Evolutionary conservation across 805 yeast genomes (phyloP).

Genomic region (Candida vartiovaarae): DNA sequence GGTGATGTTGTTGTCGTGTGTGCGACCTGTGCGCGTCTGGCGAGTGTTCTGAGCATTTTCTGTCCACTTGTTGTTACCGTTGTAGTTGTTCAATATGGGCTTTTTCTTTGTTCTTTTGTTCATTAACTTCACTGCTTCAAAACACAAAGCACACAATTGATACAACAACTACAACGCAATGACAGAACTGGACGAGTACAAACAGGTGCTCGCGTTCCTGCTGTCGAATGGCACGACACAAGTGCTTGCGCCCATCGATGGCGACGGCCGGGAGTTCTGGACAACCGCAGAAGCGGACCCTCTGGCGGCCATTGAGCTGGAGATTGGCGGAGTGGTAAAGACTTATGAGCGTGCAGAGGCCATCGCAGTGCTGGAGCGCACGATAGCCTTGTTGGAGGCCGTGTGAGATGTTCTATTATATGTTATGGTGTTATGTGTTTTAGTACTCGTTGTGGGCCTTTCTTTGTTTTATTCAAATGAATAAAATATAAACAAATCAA

Average conservation of each 20-base stretch:
- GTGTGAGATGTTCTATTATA: no score
- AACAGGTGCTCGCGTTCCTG: constrained; percentile 6
- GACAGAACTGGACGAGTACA: constrained; percentile 8
- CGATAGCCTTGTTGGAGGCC: constrained; percentile 1
- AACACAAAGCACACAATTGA: no score
- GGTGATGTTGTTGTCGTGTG: background rate
- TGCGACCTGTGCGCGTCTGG: background rate
- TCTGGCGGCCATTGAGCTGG: constrained; percentile 5
- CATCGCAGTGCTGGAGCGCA: constrained; percentile 1
- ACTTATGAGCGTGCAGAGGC: constrained; percentile 6
- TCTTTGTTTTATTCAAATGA: no score
- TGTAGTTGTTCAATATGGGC: no score
- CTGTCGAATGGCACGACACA: constrained; percentile 2
- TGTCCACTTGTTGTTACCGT: background rate
- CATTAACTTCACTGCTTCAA: no score
- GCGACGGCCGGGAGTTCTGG: constrained; percentile 18
- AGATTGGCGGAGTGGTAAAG: constrained; percentile 8
- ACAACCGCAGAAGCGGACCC: constrained; percentile 13
- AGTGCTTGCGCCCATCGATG: constrained; percentile 15
- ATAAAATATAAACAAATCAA: no score
- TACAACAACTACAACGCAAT: no score
- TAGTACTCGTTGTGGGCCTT: no score
- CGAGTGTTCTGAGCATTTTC: background rate
- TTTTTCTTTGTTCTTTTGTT: no score
- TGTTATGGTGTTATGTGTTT: no score